Base-by-base conservation (phyloP, 2,329 filamentous ascomycete species). In the Leptographium lundbergii region DNA sequence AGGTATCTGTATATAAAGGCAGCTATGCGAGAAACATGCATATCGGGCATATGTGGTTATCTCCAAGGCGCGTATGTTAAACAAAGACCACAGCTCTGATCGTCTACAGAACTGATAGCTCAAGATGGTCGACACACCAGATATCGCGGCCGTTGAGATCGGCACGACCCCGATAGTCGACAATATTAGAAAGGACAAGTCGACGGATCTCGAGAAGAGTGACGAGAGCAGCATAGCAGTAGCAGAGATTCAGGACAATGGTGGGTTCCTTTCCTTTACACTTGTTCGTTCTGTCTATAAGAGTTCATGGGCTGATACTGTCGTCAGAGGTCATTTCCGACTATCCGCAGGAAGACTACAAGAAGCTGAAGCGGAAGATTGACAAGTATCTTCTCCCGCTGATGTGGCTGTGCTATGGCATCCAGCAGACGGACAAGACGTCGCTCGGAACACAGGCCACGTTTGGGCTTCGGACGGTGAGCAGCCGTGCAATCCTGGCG, bases 351-450 rank as follows among this genome's bases (percentile, higher is more conserved):
- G 42, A 61, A 14, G 32, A 61, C 17, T 61, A 59, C 50, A 56
- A 58, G 36, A 55, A 29, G 19, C 57, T 61, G n/a, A 58, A 53
- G 47, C 32, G 53, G 22, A 61, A 61, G 53, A 51, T 61, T 11
- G 60, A 61, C 56, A 32, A 36, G 14, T 58, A 52, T 7, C 42
- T 61, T 2, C 54, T 61, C 2, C 55, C 52, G 13, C 64, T 77
- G 50, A 77, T 78, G 74, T 78, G 73, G 70, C 66, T 72, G 9
- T 77, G 74, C 62, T 77, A 77, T 60, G 76, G 76, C 42, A 74
- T 77, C 55, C 76, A 78, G 61, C 75, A 77, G 63, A 72, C 70
- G 0, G 75, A 77, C 65, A 77, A 77, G 64, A 77, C 73, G 1
- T 71, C 72, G 0, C 66, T 74, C 19, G 67, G 71, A 24, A 70